Evolutionary conservation across 2,329 filamentous ascomycete species (phyloP).

Genomic region (Fusarium transvaalense): DNA sequence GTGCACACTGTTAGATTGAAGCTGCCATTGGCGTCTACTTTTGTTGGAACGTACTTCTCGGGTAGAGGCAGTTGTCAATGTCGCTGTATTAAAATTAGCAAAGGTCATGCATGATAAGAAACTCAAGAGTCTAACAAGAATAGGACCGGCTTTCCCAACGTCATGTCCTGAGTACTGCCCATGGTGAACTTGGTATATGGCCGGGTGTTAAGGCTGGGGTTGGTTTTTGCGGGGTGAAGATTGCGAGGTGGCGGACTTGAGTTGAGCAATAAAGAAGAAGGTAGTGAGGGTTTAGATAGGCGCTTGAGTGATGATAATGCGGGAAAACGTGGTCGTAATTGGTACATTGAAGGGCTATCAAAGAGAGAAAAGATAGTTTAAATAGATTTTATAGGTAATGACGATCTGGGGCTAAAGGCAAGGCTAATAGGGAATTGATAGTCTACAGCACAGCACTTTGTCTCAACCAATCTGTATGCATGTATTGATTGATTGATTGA

Average conservation of each 20-base stretch:
- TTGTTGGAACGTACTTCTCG: constrained; percentile 73
- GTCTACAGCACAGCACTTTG: constrained; percentile 9
- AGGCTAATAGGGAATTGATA: constrained; percentile 12
- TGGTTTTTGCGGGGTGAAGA: constrained; percentile 20
- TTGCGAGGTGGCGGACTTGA: constrained; percentile 30
- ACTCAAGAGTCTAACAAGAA: constrained; percentile 56
- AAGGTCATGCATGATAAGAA: neutral
- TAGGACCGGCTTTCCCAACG: constrained; percentile 55
- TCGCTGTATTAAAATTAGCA: constrained; percentile 72
- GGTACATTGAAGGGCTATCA: constrained; percentile 40
- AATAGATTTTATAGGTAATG: constrained; percentile 22
- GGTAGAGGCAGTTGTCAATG: constrained; percentile 98
- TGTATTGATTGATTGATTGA: constrained; percentile 18
- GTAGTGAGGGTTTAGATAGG: constrained; percentile 22
- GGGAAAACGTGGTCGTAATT: constrained; percentile 43
- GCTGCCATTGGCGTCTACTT: constrained; percentile 4
- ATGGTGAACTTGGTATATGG: constrained; percentile 42
- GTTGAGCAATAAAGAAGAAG: constrained; percentile 27
- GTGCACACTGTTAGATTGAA: constrained; percentile 18
- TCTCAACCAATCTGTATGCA: constrained; percentile 14
- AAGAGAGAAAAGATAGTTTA: constrained; percentile 13
- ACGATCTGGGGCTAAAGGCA: constrained; percentile 27
- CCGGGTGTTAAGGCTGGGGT: constrained; percentile 17
- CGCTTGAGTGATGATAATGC: constrained; percentile 34
- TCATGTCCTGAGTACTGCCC: constrained; percentile 53